Evolutionary conservation across 805 yeast species (phyloP), one percentile per base, ranked within the genome.

Genomic region (Dipodascus geniculatus): DNA sequence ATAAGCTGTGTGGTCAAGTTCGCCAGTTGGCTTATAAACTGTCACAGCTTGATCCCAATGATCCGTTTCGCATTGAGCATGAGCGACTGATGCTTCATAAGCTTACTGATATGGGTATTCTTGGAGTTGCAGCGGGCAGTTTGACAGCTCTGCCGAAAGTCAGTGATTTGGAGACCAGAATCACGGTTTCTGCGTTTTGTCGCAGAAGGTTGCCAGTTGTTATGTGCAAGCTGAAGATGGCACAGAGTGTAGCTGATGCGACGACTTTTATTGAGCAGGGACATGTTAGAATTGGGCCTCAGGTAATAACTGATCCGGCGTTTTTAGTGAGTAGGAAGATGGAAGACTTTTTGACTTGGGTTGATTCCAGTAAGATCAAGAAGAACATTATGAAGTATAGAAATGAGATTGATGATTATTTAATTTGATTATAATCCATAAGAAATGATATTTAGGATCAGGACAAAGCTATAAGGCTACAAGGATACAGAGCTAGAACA

Each of bases 331-430:
- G 97, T 1, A 78, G 96, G 65, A 87, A 81, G 62, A 77, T 93
- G 85, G 99, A 93, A 67, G 99, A 93, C 68, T 93, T 88, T 68
- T 76, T 93, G 61, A 93, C 99, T 2, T 93, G 99, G 99, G 93
- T 87, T n/a, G 97, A 93, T 64, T 78, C 83, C 47, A 84, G 95
- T 60, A 95, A 93, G 83, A 90, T 95, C 69, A 90, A 86, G 75
- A 78, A 85, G 63, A 88, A 87, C 60, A 80, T 91, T 55, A 81
- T 90, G 71, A 85, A 85, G 71, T 93, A 85, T 74, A 85, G 87
- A 71, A 90, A 91, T 51, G 71, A 70, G 52, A 64, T 71, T 57
- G 85, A 81, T 64, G 85, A 81, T 63, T 81, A 80, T 55, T 68
- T 78, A 60, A 70, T 79, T 51, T 74, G 59, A 61, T n/a, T 23